These are phyloP conservation scores for Lipomyces spencermartinsiae DNA, from an alignment of 805 yeast genomes.

Conservation along the genomic window DNA sequence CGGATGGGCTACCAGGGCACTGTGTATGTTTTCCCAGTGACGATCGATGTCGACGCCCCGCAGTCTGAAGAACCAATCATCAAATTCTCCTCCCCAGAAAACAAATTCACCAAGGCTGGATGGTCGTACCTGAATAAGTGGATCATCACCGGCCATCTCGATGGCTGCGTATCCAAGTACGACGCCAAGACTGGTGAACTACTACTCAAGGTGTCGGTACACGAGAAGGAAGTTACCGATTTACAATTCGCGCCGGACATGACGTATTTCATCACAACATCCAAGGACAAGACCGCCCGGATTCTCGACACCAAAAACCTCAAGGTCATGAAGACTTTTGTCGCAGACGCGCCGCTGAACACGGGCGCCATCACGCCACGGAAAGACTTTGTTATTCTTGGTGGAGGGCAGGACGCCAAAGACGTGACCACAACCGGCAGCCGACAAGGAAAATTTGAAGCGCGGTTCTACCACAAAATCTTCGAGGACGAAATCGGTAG, in stretches of 20 bases:
- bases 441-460: slow-evolving; percentile 94
- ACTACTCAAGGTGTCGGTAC: slow-evolving; percentile 64
- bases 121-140: slow-evolving; percentile 70
- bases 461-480: slow-evolving; percentile 92
- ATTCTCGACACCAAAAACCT: slow-evolving; percentile 80
- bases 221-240: slow-evolving; percentile 80
- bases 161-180: slow-evolving; percentile 83
- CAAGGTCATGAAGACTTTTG: slow-evolving; percentile 71
- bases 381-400: slow-evolving; percentile 89
- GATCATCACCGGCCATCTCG: slow-evolving; percentile 85
- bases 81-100: slow-evolving; percentile 45
- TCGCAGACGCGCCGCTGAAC: slow-evolving; percentile 92
- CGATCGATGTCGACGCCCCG: slow-evolving; percentile 51
- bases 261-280: slow-evolving; percentile 89
- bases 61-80: slow-evolving; percentile 39
- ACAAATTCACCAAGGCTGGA: slow-evolving; percentile 79
- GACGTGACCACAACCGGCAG: slow-evolving; percentile 97
- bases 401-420: slow-evolving; percentile 99
- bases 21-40: slow-evolving; percentile 69
- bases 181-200: slow-evolving; percentile 78
- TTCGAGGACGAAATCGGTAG: slow-evolving; percentile 96
- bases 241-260: slow-evolving; percentile 86
- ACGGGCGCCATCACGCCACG: slow-evolving; percentile 93
- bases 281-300: slow-evolving; percentile 87
- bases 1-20: slow-evolving; percentile 90